Base-by-base conservation (phyloP, 192 early-diverging fungal species). In the Linnemannia elongata region DNA sequence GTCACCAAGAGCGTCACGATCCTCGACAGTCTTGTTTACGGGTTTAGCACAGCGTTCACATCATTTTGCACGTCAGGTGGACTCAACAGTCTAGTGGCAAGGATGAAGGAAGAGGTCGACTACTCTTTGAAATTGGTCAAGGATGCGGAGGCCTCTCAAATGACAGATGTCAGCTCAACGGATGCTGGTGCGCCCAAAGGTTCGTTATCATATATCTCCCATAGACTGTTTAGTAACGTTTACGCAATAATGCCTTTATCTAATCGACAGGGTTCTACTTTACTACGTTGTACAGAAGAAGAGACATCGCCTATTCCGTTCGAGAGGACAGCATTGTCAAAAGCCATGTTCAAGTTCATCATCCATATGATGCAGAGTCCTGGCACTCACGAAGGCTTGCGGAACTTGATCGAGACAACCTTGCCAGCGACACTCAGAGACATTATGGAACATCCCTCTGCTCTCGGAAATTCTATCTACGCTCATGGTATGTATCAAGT, bases 351-450 rank as follows among this genome's bases (percentile, higher is more conserved):
- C 77, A 98, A 98, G 89, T 94, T 98, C 87, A 91, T 98, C 36
- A 91, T 96, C 69, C 96, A 97, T 78, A 94, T 99, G 95, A 94
- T 98, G 94, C 97, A 99, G 88, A 94, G 95, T n/a, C 92, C 97
- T 27, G 96, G 96, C 10, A 96, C 94, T 36, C 94, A 95, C 30
- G 98, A 99, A 81, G 93, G 97, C 4, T 84, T 99, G 84, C 94
- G 99, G 30, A 99, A 99, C 80, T 87, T 99, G 77, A 97, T 99
- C 44, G 99, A 99, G 49, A 96, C 96, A 6, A 78, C 94, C 42
- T 88, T 99, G 36, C 97, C 99, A 6, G 54, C 82, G 22, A 95
- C 97, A 9, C 80, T 99, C 49, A 89, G 91, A 77, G 79, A 80
- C 0, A 93, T 98, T 33, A 93, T 99, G 81, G 91, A 94, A 74